Evolutionary conservation across 75 land plant species (phyloP), one percentile per base, ranked within the genome.

Genomic region (Selaginella moellendorffii): DNA sequence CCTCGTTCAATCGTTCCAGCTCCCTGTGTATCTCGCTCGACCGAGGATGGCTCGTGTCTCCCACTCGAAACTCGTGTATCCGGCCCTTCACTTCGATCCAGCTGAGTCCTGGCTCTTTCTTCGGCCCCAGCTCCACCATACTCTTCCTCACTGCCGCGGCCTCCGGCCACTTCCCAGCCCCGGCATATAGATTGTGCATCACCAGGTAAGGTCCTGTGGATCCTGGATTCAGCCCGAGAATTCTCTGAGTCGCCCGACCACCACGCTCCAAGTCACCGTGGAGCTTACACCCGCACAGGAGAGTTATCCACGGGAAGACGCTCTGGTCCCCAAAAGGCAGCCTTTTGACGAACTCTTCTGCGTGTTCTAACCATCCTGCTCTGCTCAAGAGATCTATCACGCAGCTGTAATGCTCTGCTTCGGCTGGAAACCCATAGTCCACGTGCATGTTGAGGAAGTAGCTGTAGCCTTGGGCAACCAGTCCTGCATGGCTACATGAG

Each of bases 21-120:
- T 10, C 67, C 62, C 1, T 18, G 26, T 62, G n/a, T 2, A 62
- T 62, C 24, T 62, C 64, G 30, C 26, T 28, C 9, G 30, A 24
- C 18, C 24, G 29, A 5, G 64, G 64, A 53, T 79, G 79, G 2
- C 72, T 65, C 25, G 67, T 52, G 65, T 79, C 85, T 29, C 81
- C 79, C 1, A 80, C 76, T 52, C 68, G 73, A 52, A 82, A 82
- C 12, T 73, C 67, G 59, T 82, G 74, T 27, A 82, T 30, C 27
- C 21, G 51, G 54, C 70, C 65, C 0, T 31, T 56, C 31, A 82
- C 27, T 68, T 79, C 81, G 64, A 79, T 53, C 83, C 80, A 80
- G 58, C 82, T 80, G 52, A 65, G 62, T 10, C 82, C 82, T 0
- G 54, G 59, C 1, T 30, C 46, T 46, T 80, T 80, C 46, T 36